Conservation (phyloP, 352 stramenopile genomes). For the Blastocystis sp. region DNA sequence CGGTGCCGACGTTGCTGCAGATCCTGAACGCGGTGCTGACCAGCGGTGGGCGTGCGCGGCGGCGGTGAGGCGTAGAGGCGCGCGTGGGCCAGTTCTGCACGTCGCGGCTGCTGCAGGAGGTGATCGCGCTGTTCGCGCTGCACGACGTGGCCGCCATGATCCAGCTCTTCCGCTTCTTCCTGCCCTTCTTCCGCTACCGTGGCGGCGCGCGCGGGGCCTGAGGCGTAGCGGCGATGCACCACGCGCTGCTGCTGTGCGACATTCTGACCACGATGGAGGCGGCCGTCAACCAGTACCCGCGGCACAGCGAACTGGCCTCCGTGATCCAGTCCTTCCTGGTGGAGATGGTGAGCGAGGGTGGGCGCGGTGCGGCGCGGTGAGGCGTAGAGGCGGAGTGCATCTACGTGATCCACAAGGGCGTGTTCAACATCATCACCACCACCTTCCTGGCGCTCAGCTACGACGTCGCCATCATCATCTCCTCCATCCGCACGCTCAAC, state of each 20-base stretch:
- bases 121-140: not conserved
- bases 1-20: not conserved
- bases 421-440: not conserved
- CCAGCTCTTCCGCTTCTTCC: slow-evolving; percentile 16
- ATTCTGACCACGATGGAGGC: not conserved
- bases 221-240: not conserved
- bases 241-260: not conserved
- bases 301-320: slow-evolving; percentile 1
- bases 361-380: not conserved
- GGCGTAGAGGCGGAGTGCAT: not conserved
- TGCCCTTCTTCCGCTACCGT: not conserved
- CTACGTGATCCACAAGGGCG: not conserved
- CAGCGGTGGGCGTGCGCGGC: not conserved
- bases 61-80: not conserved
- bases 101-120: not conserved
- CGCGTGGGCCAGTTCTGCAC: not conserved
- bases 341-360: not conserved
- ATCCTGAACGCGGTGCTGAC: not conserved
- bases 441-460: slow-evolving; percentile 19
- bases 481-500: not conserved
- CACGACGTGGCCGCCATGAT: not conserved
- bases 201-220: not conserved
- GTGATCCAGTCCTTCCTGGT: not conserved
- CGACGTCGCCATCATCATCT: not conserved
- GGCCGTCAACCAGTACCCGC: slow-evolving; percentile 8